Conservation (phyloP, 371 early-diverging fungal genomes). For the Phascolomyces articulosus region DNA sequence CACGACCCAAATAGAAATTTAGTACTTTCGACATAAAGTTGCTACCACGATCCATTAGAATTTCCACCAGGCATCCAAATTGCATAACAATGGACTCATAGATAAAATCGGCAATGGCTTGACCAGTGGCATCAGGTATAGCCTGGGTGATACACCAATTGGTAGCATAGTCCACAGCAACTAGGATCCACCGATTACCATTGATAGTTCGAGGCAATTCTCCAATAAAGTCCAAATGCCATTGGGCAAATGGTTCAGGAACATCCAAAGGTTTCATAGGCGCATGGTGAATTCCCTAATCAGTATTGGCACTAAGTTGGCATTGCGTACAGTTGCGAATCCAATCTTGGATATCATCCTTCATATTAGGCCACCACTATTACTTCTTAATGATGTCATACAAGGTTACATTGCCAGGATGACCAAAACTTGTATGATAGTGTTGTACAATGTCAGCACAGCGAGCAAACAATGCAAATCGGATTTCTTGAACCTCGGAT, state of each 20-base stretch:
- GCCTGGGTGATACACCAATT: conserved; percentile 36
- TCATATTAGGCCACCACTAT: conserved; percentile 37
- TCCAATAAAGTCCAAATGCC: too few relatives aligned
- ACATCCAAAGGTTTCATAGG: conserved; percentile 14
- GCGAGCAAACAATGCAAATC: too few relatives aligned
- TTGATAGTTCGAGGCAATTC: conserved; percentile 16
- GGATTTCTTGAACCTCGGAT: too few relatives aligned
- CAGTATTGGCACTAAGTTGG: conserved; percentile 14
- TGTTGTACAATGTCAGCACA: too few relatives aligned
- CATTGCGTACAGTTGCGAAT: conserved; percentile 23
- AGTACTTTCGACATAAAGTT: conserved; percentile 20
- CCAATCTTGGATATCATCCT: too few relatives aligned
- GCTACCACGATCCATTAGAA: conserved; percentile 24
- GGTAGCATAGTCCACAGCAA: conserved; percentile 45
- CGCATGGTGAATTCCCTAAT: neutral
- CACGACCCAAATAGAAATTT: neutral
- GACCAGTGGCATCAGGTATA: conserved; percentile 32
- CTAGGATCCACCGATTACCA: conserved; percentile 25
- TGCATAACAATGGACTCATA: conserved; percentile 32
- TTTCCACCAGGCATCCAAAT: conserved; percentile 33
- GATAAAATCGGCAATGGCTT: conserved; percentile 16
- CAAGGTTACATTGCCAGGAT: too few relatives aligned
- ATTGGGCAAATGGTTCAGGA: conserved; percentile 14
- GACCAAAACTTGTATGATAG: too few relatives aligned
- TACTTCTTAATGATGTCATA: conserved; percentile 18